These are phyloP conservation scores for Ophiostoma tasmaniense DNA, from an alignment of 2,329 filamentous ascomycete species.

Conservation along the genomic window DNA sequence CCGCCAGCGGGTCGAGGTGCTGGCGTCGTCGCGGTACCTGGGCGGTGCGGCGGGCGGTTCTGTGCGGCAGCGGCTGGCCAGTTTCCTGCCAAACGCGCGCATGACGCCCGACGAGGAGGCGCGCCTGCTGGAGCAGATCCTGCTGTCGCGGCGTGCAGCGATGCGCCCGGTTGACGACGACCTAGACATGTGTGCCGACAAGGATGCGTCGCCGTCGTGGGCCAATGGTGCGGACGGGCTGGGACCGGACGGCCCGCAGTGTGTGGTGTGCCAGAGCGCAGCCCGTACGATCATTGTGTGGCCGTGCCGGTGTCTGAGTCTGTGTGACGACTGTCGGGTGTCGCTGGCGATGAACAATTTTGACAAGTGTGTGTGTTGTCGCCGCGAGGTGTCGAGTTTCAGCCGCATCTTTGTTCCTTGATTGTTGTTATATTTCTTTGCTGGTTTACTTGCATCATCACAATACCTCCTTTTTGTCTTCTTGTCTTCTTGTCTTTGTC, in stretches of 20 bases:
- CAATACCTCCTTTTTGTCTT: background rate
- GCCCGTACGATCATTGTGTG: slow-evolving; percentile 85
- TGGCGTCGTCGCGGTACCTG: slow-evolving; percentile 32
- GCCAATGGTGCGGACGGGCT: slow-evolving; percentile 63
- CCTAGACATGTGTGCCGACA: background rate
- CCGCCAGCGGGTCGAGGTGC: slow-evolving; percentile 59
- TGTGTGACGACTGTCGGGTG: slow-evolving; percentile 92
- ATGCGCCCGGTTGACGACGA: slow-evolving; percentile 15
- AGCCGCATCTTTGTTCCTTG: slow-evolving; percentile 83
- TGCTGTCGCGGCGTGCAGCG: slow-evolving; percentile 41
- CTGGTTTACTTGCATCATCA: background rate
- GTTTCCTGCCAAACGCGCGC: slow-evolving; percentile 30
- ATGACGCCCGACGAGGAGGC: slow-evolving; percentile 51
- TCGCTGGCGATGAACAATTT: slow-evolving; percentile 96
- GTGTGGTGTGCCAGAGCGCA: slow-evolving; percentile 85
- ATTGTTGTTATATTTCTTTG: background rate
- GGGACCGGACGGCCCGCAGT: slow-evolving; percentile 65
- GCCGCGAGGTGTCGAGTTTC: slow-evolving; percentile 80
- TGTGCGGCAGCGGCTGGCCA: slow-evolving; percentile 19
- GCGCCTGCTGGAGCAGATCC: slow-evolving; percentile 51
- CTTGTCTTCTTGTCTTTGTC: background rate
- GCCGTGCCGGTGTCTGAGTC: slow-evolving; percentile 88
- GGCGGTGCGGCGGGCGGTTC: slow-evolving; percentile 24
- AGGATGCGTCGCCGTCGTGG: slow-evolving; percentile 40
- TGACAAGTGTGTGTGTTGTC: slow-evolving; percentile 89